Evolutionary conservation across 1,284 basidiomycete species (phyloP).

Genomic region (Puccinia novopanici): DNA sequence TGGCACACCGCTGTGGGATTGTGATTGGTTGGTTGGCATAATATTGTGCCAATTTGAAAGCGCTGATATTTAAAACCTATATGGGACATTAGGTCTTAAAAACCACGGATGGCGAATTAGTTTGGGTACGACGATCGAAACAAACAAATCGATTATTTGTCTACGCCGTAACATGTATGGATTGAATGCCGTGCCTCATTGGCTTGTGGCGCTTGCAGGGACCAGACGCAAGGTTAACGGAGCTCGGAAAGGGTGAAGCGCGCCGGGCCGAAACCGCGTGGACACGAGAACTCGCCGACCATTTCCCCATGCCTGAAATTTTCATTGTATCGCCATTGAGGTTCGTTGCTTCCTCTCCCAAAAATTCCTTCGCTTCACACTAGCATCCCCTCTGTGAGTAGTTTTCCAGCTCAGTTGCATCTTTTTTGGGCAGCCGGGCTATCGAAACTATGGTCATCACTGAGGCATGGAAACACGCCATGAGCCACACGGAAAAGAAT

Average conservation of each 20-base stretch:
- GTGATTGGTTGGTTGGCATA: conserved; percentile 52
- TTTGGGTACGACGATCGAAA: conserved; percentile 20
- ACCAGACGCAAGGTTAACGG: conserved; percentile 36
- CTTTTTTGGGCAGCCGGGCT: conserved; percentile 9
- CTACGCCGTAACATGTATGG: background rate
- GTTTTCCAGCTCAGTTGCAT: background rate
- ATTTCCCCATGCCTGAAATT: conserved; percentile 18
- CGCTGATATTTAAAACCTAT: too few relatives aligned
- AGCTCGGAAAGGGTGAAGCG: conserved; percentile 21
- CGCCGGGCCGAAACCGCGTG: conserved; percentile 14
- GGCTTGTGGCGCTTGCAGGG: conserved; percentile 12
- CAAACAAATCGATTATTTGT: background rate
- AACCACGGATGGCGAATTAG: conserved; percentile 26
- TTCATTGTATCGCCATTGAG: conserved; percentile 41
- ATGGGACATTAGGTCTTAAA: too few relatives aligned
- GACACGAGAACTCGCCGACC: conserved; percentile 33
- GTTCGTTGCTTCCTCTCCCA: background rate
- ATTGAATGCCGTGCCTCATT: background rate
- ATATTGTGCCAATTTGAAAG: background rate
- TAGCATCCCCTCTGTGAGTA: too few relatives aligned
- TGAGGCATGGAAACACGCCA: conserved; percentile 19
- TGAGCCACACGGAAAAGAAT: background rate
- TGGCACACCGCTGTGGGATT: conserved; percentile 62
- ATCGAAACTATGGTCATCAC: conserved; percentile 48
- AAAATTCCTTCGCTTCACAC: too few relatives aligned